A percentile compares a stretch with the other conserved stretches of the same genome.
These are phyloP conservation scores for Warburgia ugandensis DNA, from an alignment of 164 flowering plant genomes.

Conservation along the genomic window DNA sequence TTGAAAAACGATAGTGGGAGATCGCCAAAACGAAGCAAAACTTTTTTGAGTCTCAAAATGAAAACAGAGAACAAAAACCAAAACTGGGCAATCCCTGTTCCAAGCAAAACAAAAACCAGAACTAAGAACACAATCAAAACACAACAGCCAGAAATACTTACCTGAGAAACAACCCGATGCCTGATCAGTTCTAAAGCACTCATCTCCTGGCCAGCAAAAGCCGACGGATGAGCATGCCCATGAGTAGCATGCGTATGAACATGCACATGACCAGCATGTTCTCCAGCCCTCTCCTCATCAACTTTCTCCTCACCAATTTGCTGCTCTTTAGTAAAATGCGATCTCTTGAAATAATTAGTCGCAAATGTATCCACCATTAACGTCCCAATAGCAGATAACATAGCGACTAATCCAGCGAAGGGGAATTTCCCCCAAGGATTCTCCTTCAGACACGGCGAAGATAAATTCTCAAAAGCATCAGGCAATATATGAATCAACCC, in stretches of 20 bases:
- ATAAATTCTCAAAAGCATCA: constrained; percentile 31
- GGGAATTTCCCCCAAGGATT: constrained; percentile 27
- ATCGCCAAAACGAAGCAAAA: too few species aligned
- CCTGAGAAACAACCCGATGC: constrained; percentile 13
- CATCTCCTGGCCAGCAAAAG: background rate
- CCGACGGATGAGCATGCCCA: constrained; percentile 9
- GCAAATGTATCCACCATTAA: constrained; percentile 27
- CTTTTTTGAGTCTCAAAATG: too few species aligned
- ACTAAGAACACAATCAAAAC: too few species aligned
- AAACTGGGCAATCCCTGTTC: too few species aligned
- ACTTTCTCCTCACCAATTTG: background rate
- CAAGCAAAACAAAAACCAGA: too few species aligned
- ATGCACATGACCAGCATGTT: constrained; percentile 16
- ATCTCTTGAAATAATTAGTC: constrained; percentile 15
- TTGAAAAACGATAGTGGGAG: too few species aligned
- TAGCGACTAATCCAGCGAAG: constrained; percentile 26
- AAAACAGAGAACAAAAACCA: background rate
- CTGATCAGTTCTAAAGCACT: background rate
- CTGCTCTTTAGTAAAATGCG: background rate
- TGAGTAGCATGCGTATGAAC: constrained; percentile 26
- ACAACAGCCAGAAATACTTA: too few species aligned
- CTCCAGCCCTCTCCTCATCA: constrained; percentile 13
- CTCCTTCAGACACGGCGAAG: constrained; percentile 22
- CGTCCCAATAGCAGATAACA: constrained; percentile 29
- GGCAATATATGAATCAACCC: constrained; percentile 36